phyloP scores from a whole-genome alignment of 225 moss, liverwort and hornwort species.

The Marchantia polymorpha region DNA sequence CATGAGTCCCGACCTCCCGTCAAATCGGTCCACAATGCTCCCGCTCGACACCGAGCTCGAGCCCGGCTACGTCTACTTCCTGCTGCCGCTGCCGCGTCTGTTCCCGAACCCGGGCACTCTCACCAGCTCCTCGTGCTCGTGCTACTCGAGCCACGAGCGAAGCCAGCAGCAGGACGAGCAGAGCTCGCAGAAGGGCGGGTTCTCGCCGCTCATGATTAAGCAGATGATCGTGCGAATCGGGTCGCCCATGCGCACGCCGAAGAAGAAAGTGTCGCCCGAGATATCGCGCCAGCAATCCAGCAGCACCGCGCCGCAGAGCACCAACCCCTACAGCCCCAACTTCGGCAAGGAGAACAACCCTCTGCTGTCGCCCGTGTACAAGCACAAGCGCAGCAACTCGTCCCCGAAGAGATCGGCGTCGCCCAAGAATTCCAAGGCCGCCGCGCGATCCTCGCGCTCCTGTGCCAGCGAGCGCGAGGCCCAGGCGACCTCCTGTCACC shows the following conservation, averaged over 20 bases:
- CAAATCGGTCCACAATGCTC: slow-evolving; percentile 65
- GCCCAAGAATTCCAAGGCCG: neutral
- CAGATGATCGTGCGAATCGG: slow-evolving; percentile 32
- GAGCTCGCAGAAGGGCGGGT: neutral
- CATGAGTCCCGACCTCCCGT: slow-evolving; percentile 54
- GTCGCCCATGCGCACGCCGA: slow-evolving; percentile 25
- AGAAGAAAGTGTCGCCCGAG: slow-evolving; percentile 43
- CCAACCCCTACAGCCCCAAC: slow-evolving; percentile 16
- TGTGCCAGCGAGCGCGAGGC: too few relatives aligned
- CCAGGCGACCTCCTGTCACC: slow-evolving; percentile 17
- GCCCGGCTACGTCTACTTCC: slow-evolving; percentile 65
- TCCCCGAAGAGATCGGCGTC: slow-evolving; percentile 18
- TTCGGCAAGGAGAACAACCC: slow-evolving; percentile 26
- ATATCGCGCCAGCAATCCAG: neutral
- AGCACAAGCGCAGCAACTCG: neutral
- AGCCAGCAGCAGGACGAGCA: slow-evolving; percentile 15
- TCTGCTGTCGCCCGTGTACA: slow-evolving; percentile 38
- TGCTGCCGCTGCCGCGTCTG: slow-evolving; percentile 74
- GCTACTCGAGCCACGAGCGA: slow-evolving; percentile 33
- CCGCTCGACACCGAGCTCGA: slow-evolving; percentile 70
- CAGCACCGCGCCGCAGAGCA: neutral
- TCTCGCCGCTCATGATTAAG: slow-evolving; percentile 22
- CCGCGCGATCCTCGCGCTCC: too few relatives aligned
- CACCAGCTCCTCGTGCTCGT: slow-evolving; percentile 50
- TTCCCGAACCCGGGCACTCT: slow-evolving; percentile 55